Conservation (phyloP, 441 rosid genomes). For the Arabidopsis lyrata region DNA sequence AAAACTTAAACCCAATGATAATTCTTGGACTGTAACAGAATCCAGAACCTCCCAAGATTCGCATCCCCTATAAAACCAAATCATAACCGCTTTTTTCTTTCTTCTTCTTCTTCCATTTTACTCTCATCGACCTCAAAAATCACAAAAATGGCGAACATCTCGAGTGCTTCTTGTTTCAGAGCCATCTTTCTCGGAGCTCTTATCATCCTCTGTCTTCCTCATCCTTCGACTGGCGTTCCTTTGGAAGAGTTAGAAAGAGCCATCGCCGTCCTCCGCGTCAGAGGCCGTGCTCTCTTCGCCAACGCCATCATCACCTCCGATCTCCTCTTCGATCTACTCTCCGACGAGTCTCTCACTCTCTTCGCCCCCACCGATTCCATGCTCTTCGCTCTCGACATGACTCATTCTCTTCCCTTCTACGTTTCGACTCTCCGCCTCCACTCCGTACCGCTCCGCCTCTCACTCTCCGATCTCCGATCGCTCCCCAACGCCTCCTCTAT, state of each 20-base stretch:
- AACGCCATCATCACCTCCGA: constrained; percentile 60
- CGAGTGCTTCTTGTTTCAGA: constrained; percentile 22
- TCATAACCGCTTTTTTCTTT: constrained; percentile 29
- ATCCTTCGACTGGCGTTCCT: constrained; percentile 39
- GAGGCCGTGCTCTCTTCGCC: constrained; percentile 56
- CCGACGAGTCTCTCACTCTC: constrained; percentile 48
- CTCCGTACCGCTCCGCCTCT: constrained; percentile 49
- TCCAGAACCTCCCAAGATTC: constrained; percentile 22
- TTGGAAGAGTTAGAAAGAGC: constrained; percentile 52
- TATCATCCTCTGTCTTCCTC: constrained; percentile 37
- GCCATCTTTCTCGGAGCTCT: constrained; percentile 33
- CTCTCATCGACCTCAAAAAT: not conserved
- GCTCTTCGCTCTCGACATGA: constrained; percentile 56
- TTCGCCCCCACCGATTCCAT: constrained; percentile 52
- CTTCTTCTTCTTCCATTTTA: constrained; percentile 17
- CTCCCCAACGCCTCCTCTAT: constrained; percentile 46
- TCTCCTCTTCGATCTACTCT: constrained; percentile 55
- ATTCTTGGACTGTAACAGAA: constrained; percentile 23
- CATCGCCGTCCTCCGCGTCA: constrained; percentile 48
- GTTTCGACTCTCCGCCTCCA: constrained; percentile 55
- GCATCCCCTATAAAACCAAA: constrained; percentile 24
- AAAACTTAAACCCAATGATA: constrained; percentile 3
- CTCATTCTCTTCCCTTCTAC: constrained; percentile 50
- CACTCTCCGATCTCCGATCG: constrained; percentile 45
- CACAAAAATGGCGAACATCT: constrained; percentile 37